Evolutionary conservation across 495 filamentous ascomycete species (phyloP).

Genomic region (Aspergillus cavernicola): DNA sequence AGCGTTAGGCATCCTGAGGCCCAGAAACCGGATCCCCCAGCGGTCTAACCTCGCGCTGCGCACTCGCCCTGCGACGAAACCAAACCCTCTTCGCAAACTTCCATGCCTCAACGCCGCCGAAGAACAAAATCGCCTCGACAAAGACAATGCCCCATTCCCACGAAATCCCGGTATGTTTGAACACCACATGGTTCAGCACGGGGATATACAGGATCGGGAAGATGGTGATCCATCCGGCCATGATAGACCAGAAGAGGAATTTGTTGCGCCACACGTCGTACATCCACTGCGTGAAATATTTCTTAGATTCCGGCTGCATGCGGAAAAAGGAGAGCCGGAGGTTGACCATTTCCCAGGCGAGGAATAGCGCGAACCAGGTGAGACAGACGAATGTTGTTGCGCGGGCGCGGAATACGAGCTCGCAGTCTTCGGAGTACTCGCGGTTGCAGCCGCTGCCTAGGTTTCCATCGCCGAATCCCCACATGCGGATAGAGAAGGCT

Average conservation of each 20-base stretch:
- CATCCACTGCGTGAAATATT: slow-evolving; percentile 49
- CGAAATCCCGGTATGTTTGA: slow-evolving; percentile 60
- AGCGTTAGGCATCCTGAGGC: slow-evolving; percentile 17
- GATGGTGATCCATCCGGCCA: slow-evolving; percentile 59
- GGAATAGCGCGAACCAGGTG: slow-evolving; percentile 73
- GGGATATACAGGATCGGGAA: slow-evolving; percentile 68
- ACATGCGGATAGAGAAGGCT: slow-evolving; percentile 65
- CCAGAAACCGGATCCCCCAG: neutral
- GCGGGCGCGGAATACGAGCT: slow-evolving; percentile 65
- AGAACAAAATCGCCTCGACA: slow-evolving; percentile 52
- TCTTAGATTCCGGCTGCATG: slow-evolving; percentile 50
- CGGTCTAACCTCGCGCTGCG: neutral
- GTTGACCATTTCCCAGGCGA: slow-evolving; percentile 68
- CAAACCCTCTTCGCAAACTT: slow-evolving; percentile 55
- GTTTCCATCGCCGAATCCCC: slow-evolving; percentile 61
- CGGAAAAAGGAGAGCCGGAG: slow-evolving; percentile 60
- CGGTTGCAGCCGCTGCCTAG: slow-evolving; percentile 64
- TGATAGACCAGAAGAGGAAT: slow-evolving; percentile 64
- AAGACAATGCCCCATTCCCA: slow-evolving; percentile 66
- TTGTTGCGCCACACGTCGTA: slow-evolving; percentile 62
- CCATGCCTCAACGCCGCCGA: slow-evolving; percentile 59
- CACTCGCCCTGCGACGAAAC: slow-evolving; percentile 25
- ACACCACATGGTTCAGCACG: slow-evolving; percentile 58
- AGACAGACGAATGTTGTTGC: slow-evolving; percentile 69
- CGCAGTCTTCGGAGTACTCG: slow-evolving; percentile 49